Evolutionary conservation across 176 grass and related monocot genomes (phyloP).

Genomic region (Avena eriantha): DNA sequence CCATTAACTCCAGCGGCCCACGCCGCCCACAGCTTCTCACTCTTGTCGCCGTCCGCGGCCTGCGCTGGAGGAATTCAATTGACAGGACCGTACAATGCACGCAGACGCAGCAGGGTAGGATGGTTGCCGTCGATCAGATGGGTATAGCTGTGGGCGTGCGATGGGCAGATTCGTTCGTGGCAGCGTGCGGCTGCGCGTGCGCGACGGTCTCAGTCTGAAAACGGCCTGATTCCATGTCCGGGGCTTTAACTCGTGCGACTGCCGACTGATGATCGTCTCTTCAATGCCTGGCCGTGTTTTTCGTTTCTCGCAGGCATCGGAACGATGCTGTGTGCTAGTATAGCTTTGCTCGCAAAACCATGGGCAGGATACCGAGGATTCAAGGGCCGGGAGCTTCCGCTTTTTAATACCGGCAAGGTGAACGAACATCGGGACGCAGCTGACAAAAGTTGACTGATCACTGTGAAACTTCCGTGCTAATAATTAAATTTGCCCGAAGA

Average conservation of each 20-base stretch:
- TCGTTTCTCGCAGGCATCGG: not conserved
- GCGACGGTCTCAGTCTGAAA: not conserved
- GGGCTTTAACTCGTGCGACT: not conserved
- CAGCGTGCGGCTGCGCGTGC: not conserved
- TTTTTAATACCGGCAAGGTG: too few relatives aligned
- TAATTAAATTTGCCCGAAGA: not conserved
- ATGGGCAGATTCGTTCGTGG: conserved; percentile 10
- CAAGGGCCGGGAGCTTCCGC: not conserved
- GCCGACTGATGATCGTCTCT: not conserved
- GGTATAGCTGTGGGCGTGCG: not conserved
- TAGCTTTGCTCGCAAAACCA: conserved; percentile 5
- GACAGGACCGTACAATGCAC: not conserved
- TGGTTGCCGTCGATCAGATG: not conserved
- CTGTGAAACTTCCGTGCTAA: not conserved
- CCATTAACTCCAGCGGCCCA: conserved; percentile 1
- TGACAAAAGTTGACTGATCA: not conserved
- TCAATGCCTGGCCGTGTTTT: not conserved
- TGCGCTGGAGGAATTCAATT: conserved; percentile 15
- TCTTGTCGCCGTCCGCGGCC: conserved; percentile 3
- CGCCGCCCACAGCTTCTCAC: conserved; percentile 13
- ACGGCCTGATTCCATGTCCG: not conserved
- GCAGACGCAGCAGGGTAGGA: not conserved
- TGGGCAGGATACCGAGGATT: not conserved
- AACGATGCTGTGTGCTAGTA: not conserved
- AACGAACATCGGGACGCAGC: too few relatives aligned